Base-by-base conservation (phyloP, 306 rosid species). In the Boehmeria nivea region DNA sequence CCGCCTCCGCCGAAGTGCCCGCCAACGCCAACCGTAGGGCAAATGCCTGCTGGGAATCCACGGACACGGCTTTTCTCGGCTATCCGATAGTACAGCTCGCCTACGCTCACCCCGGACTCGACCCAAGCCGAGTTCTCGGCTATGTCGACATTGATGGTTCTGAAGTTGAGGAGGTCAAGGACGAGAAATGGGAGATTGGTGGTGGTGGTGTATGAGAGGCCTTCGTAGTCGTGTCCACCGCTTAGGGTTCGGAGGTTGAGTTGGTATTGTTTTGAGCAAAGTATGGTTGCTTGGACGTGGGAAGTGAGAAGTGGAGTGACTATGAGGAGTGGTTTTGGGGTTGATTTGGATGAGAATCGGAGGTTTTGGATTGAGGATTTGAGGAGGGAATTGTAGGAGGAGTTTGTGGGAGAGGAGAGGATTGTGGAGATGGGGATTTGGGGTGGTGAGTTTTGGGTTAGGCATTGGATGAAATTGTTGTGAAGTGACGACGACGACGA, bases 211-310 rank as follows among this genome's bases (percentile, higher is more conserved):
- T 79, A 88, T 0, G 94, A 88, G 12, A 84, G 69, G 24, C 89
- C 96, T 59, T 87, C 96, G 10, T 79, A 87, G 61, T 87, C 94
- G 53, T 87, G 95, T 25, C 94, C 94, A 39, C 87, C 94, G 25
- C 94, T 87, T 3, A 83, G 70, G 3, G 79, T 61, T 54, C 87
- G 54, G 22, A 87, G 44, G 19, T 82, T 94, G 37, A 79, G 50
- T 15, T 75, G 73, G 31, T 76, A 72, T 65, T 77, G 57, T 68
- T 80, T 77, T 18, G 85, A 61, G 57, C 96, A 88, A 13, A 56
- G 64, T 17, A 88, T 79, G 14, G 83, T 69, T 0, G 76, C 72
- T 63, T 71, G 85, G 51, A 84, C 89, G n/a, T 84, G 81, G 7
- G 76, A 74, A 20, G 77, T 86, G 1, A 39, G 46, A 36, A 61